Evolutionary conservation across 805 yeast species (phyloP).

Genomic region (Wickerhamiella azymoides): DNA sequence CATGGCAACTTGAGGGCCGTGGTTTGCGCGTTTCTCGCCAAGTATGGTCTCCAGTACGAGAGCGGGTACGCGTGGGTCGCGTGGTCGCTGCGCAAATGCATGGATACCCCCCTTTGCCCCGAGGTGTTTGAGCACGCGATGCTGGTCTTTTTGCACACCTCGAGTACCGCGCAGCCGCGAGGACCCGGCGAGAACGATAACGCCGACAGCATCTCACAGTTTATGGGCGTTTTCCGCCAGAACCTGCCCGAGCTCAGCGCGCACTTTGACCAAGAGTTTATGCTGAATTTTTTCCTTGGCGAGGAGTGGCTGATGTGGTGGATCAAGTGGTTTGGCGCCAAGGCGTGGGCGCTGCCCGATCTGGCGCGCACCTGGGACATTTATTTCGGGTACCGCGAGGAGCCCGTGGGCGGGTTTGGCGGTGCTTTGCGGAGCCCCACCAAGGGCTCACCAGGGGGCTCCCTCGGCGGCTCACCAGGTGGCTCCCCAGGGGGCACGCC

Average conservation of each 20-base stretch:
- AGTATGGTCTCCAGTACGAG: constrained; percentile 75
- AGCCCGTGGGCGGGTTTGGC: constrained; percentile 1
- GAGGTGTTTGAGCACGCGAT: constrained; percentile 64
- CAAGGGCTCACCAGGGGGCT: no score
- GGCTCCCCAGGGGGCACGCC: no score
- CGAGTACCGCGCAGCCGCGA: constrained; percentile 20
- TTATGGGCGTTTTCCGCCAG: constrained; percentile 47
- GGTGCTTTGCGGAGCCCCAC: no score
- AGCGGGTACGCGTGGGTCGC: constrained; percentile 82
- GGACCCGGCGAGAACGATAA: constrained; percentile 19
- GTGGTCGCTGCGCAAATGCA: constrained; percentile 57
- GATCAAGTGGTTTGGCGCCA: constrained; percentile 82
- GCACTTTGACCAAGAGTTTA: constrained; percentile 68
- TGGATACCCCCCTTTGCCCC: constrained; percentile 49
- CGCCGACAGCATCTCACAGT: constrained; percentile 26
- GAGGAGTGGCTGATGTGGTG: constrained; percentile 93
- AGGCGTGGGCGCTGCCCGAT: constrained; percentile 67
- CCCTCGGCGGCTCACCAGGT: no score
- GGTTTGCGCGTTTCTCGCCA: constrained; percentile 46
- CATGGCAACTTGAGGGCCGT: constrained; percentile 27
- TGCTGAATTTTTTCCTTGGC: constrained; percentile 44
- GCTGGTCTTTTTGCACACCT: constrained; percentile 50
- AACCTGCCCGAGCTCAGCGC: constrained; percentile 62
- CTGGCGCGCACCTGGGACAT: constrained; percentile 86
- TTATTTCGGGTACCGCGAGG: constrained; percentile 50